These are phyloP conservation scores for Podospora pseudopauciseta DNA, from an alignment of 495 filamentous ascomycete genomes.

Conservation along the genomic window DNA sequence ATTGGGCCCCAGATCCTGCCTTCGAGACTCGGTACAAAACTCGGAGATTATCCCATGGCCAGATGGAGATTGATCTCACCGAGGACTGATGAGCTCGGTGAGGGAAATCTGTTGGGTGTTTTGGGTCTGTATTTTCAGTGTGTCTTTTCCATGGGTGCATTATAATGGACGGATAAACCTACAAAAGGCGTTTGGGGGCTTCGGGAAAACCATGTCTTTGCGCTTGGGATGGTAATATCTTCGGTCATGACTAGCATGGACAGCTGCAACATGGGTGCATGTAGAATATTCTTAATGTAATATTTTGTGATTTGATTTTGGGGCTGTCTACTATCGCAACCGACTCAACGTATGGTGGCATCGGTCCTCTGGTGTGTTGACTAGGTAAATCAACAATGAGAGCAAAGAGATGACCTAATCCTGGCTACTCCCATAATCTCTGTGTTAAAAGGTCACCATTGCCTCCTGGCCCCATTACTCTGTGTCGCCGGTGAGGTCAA, in stretches of 20 bases:
- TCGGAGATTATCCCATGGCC: not conserved
- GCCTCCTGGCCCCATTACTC: not conserved
- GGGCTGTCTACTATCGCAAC: too few relatives aligned
- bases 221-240: not conserved
- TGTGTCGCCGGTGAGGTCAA: not conserved
- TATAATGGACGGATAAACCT: not conserved
- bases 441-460: not conserved
- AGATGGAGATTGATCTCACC: not conserved
- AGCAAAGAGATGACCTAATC: not conserved
- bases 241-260: not conserved
- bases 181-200: not conserved
- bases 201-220: not conserved
- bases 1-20: not conserved
- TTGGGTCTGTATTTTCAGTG: not conserved
- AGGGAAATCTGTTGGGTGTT: not conserved
- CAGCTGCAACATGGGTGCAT: not conserved
- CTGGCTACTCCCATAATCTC: not conserved
- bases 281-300: not conserved
- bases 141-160: too few relatives aligned
- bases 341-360: too few relatives aligned
- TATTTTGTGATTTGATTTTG: not conserved
- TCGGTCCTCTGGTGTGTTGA: too few relatives aligned
- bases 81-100: not conserved
- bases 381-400: too few relatives aligned
- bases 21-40: not conserved